Evolutionary conservation across 495 filamentous ascomycete species (phyloP).

Genomic region (Hypoxylon rickii): DNA sequence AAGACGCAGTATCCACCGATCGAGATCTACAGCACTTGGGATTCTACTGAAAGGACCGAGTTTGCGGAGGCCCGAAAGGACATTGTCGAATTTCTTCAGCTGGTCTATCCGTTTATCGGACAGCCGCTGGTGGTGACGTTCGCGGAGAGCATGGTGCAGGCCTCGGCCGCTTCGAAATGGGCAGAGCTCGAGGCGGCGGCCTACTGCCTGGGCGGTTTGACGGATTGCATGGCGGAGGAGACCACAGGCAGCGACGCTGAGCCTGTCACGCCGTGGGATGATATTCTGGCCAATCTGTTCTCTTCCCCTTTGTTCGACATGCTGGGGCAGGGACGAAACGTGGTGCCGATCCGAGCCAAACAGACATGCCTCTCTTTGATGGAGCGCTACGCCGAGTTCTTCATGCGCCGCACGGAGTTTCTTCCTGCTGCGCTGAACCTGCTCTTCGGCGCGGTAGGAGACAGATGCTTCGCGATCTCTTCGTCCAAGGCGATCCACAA

Average conservation of each 20-base stretch:
- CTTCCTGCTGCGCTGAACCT: slow-evolving; percentile 80
- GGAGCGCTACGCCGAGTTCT: slow-evolving; percentile 79
- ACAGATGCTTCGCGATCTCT: slow-evolving; percentile 64
- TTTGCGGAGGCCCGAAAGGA: slow-evolving; percentile 83
- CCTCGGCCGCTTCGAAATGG: slow-evolving; percentile 67
- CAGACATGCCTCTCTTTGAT: slow-evolving; percentile 79
- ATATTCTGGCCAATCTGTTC: slow-evolving; percentile 72
- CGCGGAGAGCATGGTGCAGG: slow-evolving; percentile 63
- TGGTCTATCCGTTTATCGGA: slow-evolving; percentile 73
- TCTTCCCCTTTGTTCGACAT: slow-evolving; percentile 64
- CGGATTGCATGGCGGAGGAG: slow-evolving; percentile 74
- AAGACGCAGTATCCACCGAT: slow-evolving; percentile 66
- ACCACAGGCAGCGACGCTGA: slow-evolving; percentile 29
- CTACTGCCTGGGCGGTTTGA: slow-evolving; percentile 76
- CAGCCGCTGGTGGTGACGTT: slow-evolving; percentile 71
- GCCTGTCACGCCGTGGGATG: slow-evolving; percentile 52
- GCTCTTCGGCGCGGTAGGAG: slow-evolving; percentile 75
- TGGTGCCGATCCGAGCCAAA: slow-evolving; percentile 70
- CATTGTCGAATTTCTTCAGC: slow-evolving; percentile 77
- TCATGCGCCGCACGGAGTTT: slow-evolving; percentile 70
- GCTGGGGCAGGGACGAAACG: slow-evolving; percentile 55
- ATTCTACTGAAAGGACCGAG: slow-evolving; percentile 67
- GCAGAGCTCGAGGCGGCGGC: slow-evolving; percentile 76
- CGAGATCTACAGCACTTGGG: slow-evolving; percentile 63
- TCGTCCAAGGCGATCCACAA: slow-evolving; percentile 82